These are phyloP conservation scores for Podospora didyma DNA, from an alignment of 495 filamentous ascomycete species.

Conservation along the genomic window DNA sequence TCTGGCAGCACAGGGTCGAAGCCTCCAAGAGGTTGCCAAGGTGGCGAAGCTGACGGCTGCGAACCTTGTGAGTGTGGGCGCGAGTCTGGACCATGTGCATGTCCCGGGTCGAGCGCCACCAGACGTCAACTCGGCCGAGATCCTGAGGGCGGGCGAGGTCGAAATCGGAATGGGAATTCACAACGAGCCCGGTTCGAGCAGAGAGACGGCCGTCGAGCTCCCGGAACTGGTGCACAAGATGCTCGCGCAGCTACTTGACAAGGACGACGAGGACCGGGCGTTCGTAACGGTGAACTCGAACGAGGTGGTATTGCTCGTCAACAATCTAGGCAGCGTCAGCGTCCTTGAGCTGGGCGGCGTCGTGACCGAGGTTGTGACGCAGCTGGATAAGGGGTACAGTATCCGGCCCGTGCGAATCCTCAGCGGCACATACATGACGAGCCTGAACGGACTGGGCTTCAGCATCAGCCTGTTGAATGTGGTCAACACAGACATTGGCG, in stretches of 20 bases:
- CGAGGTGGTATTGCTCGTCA: conserved; percentile 73
- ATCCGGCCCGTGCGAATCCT: conserved; percentile 69
- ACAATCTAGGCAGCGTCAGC: conserved; percentile 93
- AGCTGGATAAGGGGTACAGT: conserved; percentile 63
- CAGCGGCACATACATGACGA: conserved; percentile 74
- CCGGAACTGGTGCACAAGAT: conserved; percentile 70
- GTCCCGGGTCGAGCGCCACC: conserved; percentile 68
- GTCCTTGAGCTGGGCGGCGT: conserved; percentile 86
- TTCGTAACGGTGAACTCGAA: conserved; percentile 67
- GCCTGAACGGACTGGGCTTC: conserved; percentile 89
- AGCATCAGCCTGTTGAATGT: conserved; percentile 81
- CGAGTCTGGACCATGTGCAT: conserved; percentile 84
- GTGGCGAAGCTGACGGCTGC: conserved; percentile 67
- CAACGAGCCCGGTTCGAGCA: conserved; percentile 85
- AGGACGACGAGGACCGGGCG: conserved; percentile 71
- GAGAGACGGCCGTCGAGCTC: conserved; percentile 57
- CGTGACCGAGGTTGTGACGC: conserved; percentile 77
- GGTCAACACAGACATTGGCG: conserved; percentile 72
- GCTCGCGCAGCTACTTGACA: conserved; percentile 76
- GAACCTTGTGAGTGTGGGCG: conserved; percentile 83
- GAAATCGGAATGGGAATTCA: conserved; percentile 99
- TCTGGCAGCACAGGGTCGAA: conserved; percentile 67
- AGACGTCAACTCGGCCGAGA: conserved; percentile 40
- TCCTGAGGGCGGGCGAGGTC: conserved; percentile 64
- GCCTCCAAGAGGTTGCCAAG: conserved; percentile 61